Base-by-base conservation (phyloP, 192 early-diverging fungal genomes). In the Coemansia sp. region DNA sequence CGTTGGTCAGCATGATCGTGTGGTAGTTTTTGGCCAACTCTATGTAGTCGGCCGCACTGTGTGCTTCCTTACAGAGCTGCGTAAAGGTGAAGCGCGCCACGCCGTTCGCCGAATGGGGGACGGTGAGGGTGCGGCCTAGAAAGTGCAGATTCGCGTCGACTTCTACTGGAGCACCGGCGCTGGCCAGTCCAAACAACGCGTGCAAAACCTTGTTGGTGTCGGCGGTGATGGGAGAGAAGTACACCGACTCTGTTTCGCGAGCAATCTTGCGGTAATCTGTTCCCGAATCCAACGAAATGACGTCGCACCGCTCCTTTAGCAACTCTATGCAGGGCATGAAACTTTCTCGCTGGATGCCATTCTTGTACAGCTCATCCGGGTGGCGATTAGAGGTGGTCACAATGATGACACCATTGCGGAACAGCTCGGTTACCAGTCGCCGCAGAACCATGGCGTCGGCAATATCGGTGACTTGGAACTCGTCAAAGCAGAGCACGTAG, bases 361-460 rank as follows among this genome's bases (percentile, higher is more conserved):
- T 96, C 75, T 90, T 87, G 76, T 98, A 98, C 53, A 98, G 74
- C 41, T 88, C 91, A 33, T 90, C 83, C 0, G 94, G 96, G 38
- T 87, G 94, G 22, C 96, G 76, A 64, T 98, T 98, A 6, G 90
- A 93, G 0, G 94, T 98, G 10, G 92, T 90, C 3, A 98, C 87
- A 15, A 95, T 60, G 1, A 98, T 87, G 1, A 97, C 88, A 26
- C 93, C 93, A 27, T 84, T 59, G 4, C 79, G 66, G 49, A 95
- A 92, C 24, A 98, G 70, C 61, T 93, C 89, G 1, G 80, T 78
- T 50, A 94, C 82, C 22, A 96, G 70, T 5, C 83, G 82, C 34
- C 93, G 77, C 39, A 95, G 54, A 26, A 95, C 84, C 95, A 95
- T 95, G 48, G 95, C 95, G 63, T 98, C 96, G 4, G 89, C 90